Evolutionary conservation across 768 basidiomycete species (phyloP).

Genomic region (Naganishia randhawae): DNA sequence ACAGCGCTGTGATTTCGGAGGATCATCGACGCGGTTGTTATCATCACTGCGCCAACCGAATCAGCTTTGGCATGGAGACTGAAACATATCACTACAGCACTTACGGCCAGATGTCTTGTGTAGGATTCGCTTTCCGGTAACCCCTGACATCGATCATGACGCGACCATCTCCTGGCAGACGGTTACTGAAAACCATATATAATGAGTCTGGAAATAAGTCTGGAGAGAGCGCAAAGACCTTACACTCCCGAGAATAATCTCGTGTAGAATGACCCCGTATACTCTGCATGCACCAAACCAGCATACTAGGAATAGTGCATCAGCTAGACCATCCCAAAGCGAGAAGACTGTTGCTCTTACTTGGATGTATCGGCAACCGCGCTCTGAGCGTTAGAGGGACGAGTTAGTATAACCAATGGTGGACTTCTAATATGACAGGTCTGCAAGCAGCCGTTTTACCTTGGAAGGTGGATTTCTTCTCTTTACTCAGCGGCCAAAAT

Average conservation of each 20-base stretch:
- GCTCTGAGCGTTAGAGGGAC: neutral
- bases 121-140: neutral
- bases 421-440: too few species aligned
- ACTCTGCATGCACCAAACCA: neutral
- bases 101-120: neutral
- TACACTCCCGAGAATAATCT: neutral
- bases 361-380: neutral
- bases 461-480: neutral
- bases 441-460: neutral
- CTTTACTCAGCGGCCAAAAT: neutral
- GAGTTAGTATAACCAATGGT: neutral
- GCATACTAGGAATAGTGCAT: neutral
- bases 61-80: neutral
- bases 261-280: neutral
- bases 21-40: neutral
- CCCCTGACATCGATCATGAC: neutral
- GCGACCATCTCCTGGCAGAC: neutral
- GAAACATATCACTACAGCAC: neutral
- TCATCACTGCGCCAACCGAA: neutral
- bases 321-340: neutral
- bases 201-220: neutral
- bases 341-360: neutral
- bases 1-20: neutral
- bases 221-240: neutral
- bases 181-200: neutral